Percentiles rank a stretch among this genome's conserved stretches.
Evolutionary conservation across 2,329 filamentous ascomycete species (phyloP).

Genomic region (Fusarium incarnatum): DNA sequence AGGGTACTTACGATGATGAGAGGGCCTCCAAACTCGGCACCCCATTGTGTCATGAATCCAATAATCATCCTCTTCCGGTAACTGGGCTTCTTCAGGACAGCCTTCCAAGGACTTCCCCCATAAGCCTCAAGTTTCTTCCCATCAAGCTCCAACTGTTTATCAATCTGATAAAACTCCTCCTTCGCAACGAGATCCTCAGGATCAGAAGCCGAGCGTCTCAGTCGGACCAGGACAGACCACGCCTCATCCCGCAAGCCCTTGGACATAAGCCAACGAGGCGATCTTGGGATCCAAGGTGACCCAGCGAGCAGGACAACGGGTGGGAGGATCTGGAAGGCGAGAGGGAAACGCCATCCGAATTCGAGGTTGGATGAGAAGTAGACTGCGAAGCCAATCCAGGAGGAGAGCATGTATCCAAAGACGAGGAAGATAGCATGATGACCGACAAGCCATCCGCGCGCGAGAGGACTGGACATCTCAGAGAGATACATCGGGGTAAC

Average conservation of each 20-base stretch:
- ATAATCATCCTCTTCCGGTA: slow-evolving; percentile 64
- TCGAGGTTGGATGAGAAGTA: slow-evolving; percentile 49
- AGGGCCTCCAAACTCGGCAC: slow-evolving; percentile 64
- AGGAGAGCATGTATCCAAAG: slow-evolving; percentile 58
- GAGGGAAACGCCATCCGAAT: slow-evolving; percentile 58
- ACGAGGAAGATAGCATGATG: slow-evolving; percentile 61
- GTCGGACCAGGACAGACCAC: slow-evolving; percentile 54
- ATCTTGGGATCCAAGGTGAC: slow-evolving; percentile 53
- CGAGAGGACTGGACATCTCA: slow-evolving; percentile 52
- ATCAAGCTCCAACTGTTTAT: slow-evolving; percentile 59
- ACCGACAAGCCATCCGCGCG: slow-evolving; percentile 62
- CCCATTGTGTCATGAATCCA: slow-evolving; percentile 65
- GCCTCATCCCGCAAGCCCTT: slow-evolving; percentile 60
- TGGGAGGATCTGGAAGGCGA: slow-evolving; percentile 56
- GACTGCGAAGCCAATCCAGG: slow-evolving; percentile 53
- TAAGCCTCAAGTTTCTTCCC: slow-evolving; percentile 54
- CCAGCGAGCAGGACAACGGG: slow-evolving; percentile 53
- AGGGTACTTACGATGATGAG: slow-evolving; percentile 63
- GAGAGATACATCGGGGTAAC: slow-evolving; percentile 53
- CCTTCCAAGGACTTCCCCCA: slow-evolving; percentile 57
- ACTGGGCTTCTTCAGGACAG: slow-evolving; percentile 59
- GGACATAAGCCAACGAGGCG: slow-evolving; percentile 62
- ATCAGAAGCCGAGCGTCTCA: slow-evolving; percentile 47
- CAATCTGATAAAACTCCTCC: slow-evolving; percentile 60
- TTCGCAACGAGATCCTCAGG: slow-evolving; percentile 56